These are phyloP conservation scores for Crataegus laevigata DNA, from an alignment of 306 rosid genomes.

Conservation along the genomic window DNA sequence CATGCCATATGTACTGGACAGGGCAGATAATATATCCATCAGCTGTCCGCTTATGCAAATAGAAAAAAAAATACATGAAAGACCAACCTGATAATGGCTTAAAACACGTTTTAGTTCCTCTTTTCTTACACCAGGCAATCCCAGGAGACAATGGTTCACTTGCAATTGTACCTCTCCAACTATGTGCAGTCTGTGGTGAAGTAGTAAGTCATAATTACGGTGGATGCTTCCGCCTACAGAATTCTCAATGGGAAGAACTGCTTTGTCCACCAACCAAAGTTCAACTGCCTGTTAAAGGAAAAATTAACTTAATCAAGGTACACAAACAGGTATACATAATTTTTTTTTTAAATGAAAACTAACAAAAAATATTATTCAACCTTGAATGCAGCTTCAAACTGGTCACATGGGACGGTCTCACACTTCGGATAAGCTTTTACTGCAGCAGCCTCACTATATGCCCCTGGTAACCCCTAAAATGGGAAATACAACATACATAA, in stretches of 20 bases:
- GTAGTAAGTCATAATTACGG: slow-evolving; percentile 88
- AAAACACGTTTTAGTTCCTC: slow-evolving; percentile 60
- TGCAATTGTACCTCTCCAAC: slow-evolving; percentile 76
- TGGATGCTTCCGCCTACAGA: slow-evolving; percentile 85
- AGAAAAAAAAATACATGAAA: slow-evolving; percentile 7
- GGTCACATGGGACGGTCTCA: slow-evolving; percentile 82
- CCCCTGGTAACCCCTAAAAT: slow-evolving; percentile 75
- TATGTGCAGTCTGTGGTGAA: slow-evolving; percentile 81
- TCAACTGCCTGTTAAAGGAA: slow-evolving; percentile 73
- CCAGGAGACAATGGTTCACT: slow-evolving; percentile 80
- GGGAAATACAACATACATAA: slow-evolving; percentile 11
- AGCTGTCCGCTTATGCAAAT: neutral
- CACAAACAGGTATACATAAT: slow-evolving; percentile 7
- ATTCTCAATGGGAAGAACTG: slow-evolving; percentile 90
- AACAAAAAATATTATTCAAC: slow-evolving; percentile 24
- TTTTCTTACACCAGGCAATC: slow-evolving; percentile 61
- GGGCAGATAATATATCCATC: neutral
- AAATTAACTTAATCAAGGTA: slow-evolving; percentile 10
- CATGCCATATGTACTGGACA: slow-evolving; percentile 8
- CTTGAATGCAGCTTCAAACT: slow-evolving; percentile 84
- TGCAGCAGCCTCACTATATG: slow-evolving; percentile 87
- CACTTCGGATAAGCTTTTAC: slow-evolving; percentile 75
- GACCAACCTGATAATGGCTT: slow-evolving; percentile 84
- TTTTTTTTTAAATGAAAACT: neutral
- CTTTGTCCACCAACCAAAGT: slow-evolving; percentile 80